Evolutionary conservation across 192 early-diverging fungal species (phyloP).

Genomic region (Coemansia sp.): DNA sequence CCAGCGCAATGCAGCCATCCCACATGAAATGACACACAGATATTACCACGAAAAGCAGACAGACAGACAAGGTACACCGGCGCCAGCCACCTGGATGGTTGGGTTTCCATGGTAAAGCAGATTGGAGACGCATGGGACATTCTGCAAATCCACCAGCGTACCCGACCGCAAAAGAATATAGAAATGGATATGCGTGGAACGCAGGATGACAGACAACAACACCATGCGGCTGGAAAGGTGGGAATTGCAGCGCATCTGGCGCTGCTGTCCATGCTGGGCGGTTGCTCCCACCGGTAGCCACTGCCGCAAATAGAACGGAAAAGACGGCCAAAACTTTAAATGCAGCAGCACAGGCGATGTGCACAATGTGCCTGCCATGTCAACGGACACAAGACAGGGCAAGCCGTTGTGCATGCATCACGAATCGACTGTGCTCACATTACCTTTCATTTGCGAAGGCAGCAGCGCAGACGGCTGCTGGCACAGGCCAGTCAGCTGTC

Average conservation of each 20-base stretch:
- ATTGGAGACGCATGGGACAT: neutral
- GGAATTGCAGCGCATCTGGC: neutral
- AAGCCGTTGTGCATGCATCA: constrained; percentile 3
- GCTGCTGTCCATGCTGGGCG: neutral
- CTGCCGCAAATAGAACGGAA: neutral
- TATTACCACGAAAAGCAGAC: neutral
- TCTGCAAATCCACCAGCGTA: neutral
- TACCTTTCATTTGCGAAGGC: constrained; percentile 4
- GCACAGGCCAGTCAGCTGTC: constrained; percentile 8
- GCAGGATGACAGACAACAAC: neutral
- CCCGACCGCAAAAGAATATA: neutral
- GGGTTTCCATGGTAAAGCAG: neutral
- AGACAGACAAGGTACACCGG: neutral
- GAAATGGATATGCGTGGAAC: neutral
- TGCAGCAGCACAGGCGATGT: neutral
- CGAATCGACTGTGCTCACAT: neutral
- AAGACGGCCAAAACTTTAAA: neutral
- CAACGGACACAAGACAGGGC: neutral
- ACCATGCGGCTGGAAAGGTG: neutral
- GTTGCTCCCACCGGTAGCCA: neutral
- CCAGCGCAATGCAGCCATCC: no score
- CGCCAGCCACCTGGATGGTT: neutral
- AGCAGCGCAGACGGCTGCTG: constrained; percentile 7
- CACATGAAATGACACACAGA: no score
- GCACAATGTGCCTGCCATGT: neutral